Conservation (phyloP, 495 filamentous ascomycete species). For the Penicillium argentinense region DNA sequence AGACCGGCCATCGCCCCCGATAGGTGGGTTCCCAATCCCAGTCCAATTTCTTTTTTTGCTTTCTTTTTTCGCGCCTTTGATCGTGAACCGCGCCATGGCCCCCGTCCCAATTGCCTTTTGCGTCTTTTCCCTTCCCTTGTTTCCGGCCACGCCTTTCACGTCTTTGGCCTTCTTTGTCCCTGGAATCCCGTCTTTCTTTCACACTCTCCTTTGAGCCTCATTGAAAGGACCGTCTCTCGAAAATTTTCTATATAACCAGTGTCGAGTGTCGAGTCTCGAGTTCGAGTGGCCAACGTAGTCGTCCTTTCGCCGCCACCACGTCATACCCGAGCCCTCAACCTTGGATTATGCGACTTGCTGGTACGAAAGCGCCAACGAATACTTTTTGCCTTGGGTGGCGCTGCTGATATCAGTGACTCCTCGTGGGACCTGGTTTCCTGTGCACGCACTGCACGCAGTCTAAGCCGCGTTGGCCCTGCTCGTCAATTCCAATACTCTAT, state of each 20-base stretch:
- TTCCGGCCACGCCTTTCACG: background rate
- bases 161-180: background rate
- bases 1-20: conserved; percentile 14
- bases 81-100: background rate
- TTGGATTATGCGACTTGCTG: conserved; percentile 19
- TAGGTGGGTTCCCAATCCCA: background rate
- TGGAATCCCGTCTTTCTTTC: background rate
- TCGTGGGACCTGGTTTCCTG: too few species aligned
- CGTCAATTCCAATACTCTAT: too few species aligned
- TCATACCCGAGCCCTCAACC: conserved; percentile 20
- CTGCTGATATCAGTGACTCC: conserved; percentile 8
- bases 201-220: too few species aligned
- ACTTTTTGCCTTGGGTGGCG: conserved; percentile 20
- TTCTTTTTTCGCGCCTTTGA: background rate
- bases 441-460: too few species aligned
- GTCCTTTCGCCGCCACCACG: conserved; percentile 14
- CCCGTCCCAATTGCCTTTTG: background rate
- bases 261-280: too few species aligned
- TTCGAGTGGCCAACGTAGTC: background rate
- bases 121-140: background rate
- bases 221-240: conserved; percentile 1
- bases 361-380: conserved; percentile 1
- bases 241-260: conserved; percentile 3
- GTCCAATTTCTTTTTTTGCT: background rate
- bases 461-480: too few species aligned